phyloP scores from a whole-genome alignment of 495 filamentous ascomycete species.

The Lasiosphaeriaceae sp. region DNA sequence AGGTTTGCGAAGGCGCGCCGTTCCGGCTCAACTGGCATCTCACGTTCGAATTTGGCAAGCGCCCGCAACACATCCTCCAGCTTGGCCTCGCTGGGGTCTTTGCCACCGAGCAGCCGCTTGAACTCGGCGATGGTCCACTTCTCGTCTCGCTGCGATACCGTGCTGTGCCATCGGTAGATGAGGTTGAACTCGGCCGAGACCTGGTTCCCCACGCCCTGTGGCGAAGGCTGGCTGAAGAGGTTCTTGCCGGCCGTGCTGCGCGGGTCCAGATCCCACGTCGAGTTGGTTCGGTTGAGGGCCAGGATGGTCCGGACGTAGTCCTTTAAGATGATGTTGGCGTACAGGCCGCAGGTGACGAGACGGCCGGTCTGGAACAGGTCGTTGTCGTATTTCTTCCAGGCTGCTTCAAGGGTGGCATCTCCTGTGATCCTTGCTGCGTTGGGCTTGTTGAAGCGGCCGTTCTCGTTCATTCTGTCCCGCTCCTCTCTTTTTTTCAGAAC shows the following conservation, averaged over 20 bases:
- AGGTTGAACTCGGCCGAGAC: slow-evolving; percentile 69
- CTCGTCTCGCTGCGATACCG: slow-evolving; percentile 67
- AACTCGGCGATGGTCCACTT: slow-evolving; percentile 69
- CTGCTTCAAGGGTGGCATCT: slow-evolving; percentile 40
- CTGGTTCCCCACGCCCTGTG: slow-evolving; percentile 65
- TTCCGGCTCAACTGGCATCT: slow-evolving; percentile 57
- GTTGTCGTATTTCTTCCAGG: slow-evolving; percentile 71
- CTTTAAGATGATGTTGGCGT: slow-evolving; percentile 77
- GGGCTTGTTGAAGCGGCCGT: slow-evolving; percentile 64
- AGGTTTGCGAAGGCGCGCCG: slow-evolving; percentile 63
- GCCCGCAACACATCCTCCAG: slow-evolving; percentile 55
- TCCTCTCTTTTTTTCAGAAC: neutral
- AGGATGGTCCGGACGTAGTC: slow-evolving; percentile 63
- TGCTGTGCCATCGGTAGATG: slow-evolving; percentile 77
- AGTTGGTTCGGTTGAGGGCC: slow-evolving; percentile 63
- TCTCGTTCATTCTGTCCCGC: slow-evolving; percentile 73
- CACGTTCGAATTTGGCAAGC: slow-evolving; percentile 56
- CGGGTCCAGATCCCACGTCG: slow-evolving; percentile 78
- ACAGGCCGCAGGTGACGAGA: slow-evolving; percentile 74
- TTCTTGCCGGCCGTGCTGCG: slow-evolving; percentile 56
- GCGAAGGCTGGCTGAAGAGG: slow-evolving; percentile 51
- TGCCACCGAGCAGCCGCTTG: slow-evolving; percentile 58
- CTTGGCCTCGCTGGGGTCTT: slow-evolving; percentile 42
- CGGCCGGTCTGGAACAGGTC: slow-evolving; percentile 81
- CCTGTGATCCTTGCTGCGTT: slow-evolving; percentile 42